phyloP scores from a whole-genome alignment of 163 green algal genomes.

The Scenedesmus sp. region DNA sequence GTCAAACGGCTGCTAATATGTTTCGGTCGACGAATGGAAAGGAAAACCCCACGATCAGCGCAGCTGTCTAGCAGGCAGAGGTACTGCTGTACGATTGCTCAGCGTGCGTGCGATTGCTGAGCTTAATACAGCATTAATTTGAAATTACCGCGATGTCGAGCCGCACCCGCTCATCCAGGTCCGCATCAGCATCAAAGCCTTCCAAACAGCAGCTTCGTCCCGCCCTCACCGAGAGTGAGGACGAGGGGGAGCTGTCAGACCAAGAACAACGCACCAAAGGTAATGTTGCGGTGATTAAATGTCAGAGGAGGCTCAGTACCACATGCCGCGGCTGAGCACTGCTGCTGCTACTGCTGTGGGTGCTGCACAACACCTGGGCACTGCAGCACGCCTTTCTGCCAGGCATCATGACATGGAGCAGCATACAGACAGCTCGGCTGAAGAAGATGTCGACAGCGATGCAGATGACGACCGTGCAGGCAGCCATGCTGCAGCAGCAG shows the following conservation, averaged over 20 bases:
- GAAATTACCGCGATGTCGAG: not conserved
- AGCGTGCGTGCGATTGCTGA: too few relatives aligned
- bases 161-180: not conserved
- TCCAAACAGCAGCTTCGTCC: not conserved
- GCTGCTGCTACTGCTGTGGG: not conserved
- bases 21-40: too few relatives aligned
- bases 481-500: constrained; percentile 36
- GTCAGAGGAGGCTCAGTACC: not conserved
- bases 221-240: constrained; percentile 11
- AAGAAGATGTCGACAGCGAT: not conserved
- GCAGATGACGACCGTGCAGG: not conserved
- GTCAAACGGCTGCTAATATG: too few relatives aligned
- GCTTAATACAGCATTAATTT: not conserved
- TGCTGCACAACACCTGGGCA: not conserved
- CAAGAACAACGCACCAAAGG: not conserved
- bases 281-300: not conserved
- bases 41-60: too few relatives aligned
- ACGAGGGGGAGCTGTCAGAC: constrained; percentile 6
- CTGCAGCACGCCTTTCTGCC: not conserved
- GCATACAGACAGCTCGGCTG: not conserved
- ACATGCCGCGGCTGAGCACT: not conserved
- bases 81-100: too few relatives aligned
- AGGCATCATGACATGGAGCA: not conserved
- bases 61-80: too few relatives aligned
- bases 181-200: not conserved